phyloP scores from a whole-genome alignment of 257 asterid species.

The Lycium ferocissimum region DNA sequence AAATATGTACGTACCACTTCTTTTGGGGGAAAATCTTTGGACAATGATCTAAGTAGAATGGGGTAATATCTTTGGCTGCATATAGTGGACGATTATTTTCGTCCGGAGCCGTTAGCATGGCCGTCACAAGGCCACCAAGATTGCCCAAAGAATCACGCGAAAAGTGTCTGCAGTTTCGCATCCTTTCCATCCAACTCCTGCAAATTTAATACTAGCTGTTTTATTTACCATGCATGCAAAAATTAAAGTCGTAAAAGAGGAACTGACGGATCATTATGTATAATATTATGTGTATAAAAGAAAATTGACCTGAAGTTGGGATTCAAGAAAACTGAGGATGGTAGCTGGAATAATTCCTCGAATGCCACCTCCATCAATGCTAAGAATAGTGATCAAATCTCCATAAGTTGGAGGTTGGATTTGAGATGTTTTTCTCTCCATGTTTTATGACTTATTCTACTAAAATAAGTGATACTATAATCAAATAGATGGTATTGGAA shows the following conservation, averaged over 20 bases:
- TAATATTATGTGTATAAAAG: neutral
- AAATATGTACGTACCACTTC: neutral
- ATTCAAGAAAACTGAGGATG: constrained; percentile 53
- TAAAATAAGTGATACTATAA: too few species aligned
- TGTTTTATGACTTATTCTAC: neutral
- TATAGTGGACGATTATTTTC: constrained; percentile 53
- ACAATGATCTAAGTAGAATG: constrained; percentile 49
- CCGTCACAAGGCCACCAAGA: constrained; percentile 66
- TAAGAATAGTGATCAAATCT: constrained; percentile 49
- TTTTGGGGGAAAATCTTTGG: constrained; percentile 54
- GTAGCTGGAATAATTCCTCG: constrained; percentile 61
- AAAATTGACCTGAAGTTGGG: constrained; percentile 57
- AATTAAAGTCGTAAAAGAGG: neutral
- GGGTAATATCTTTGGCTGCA: constrained; percentile 60
- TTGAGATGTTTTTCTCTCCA: constrained; percentile 37
- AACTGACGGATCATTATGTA: too few species aligned
- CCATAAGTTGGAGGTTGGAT: constrained; percentile 53
- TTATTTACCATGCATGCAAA: neutral
- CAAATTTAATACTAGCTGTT: neutral
- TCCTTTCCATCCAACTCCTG: constrained; percentile 63
- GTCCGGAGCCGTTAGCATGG: constrained; percentile 65
- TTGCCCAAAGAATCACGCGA: constrained; percentile 72
- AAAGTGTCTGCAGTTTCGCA: constrained; percentile 70
- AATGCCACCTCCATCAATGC: constrained; percentile 69
- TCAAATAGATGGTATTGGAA: neutral